Percentiles rank a stretch among this genome's conserved stretches.
Evolutionary conservation across 1,284 basidiomycete species (phyloP).

Genomic region (Ceratobasidium sp.): DNA sequence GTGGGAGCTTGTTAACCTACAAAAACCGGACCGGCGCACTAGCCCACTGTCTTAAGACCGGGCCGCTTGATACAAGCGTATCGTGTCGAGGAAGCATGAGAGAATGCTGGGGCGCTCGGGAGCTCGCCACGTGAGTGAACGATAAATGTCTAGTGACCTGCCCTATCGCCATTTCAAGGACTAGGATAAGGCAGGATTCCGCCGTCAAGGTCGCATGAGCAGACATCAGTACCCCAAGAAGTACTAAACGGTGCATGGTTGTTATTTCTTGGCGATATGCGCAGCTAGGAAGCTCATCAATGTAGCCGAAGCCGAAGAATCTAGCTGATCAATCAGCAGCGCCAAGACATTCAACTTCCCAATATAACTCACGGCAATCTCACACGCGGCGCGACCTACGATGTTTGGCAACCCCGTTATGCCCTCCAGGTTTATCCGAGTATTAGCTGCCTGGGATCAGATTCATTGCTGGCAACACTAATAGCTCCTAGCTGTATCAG

Average conservation of each 20-base stretch:
- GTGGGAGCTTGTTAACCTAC: background rate
- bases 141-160: no score
- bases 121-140: background rate
- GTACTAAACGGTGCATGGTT: slow-evolving; percentile 9
- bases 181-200: slow-evolving; percentile 5
- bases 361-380: background rate
- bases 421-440: background rate
- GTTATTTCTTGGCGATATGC: background rate
- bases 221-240: background rate
- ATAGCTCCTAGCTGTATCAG: background rate
- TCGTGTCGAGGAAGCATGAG: background rate
- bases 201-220: slow-evolving; percentile 4
- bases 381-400: background rate
- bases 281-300: slow-evolving; percentile 15
- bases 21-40: background rate
- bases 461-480: no score
- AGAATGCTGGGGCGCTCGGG: background rate
- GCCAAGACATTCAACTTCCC: slow-evolving; percentile 21
- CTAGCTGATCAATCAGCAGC: background rate
- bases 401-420: background rate
- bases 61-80: background rate
- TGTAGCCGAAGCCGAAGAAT: background rate
- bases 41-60: background rate
- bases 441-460: no score
- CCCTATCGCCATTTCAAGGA: no score